Evolutionary conservation across 805 yeast species (phyloP), one percentile per base, ranked within the genome.

Genomic region (Cyberlindnera euphorbiae): DNA sequence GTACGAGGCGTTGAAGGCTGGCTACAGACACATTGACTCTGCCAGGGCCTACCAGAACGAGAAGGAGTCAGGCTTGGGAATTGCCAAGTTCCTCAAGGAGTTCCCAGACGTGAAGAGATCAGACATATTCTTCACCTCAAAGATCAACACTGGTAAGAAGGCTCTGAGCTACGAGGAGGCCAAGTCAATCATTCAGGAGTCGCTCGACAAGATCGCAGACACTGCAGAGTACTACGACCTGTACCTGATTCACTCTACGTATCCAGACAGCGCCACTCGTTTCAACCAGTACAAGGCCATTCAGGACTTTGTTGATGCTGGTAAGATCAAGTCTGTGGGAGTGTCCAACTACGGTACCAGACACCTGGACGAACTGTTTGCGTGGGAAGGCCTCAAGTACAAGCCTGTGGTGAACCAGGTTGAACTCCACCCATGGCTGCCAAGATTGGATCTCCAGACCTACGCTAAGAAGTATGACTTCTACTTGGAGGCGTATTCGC

Each of bases 401-500:
- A 67, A 69, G 43, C 88, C 95, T 0, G 86, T 78, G 2, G 79
- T 82, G 30, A 79, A 86, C 56, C 95, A 86, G 58, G 71, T 86
- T 50, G 52, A 50, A 29, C 29, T 47, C 33, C 54, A 50, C 17
- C 52, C 54, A 26, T 50, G 53, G 55, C 32, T 51, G 27, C 54
- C 53, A 35, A 42, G 55, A 39, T 46, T 39, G 32, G 55, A 51
- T 15, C 28, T 51, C 22, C 51, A 49, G 36, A 44, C 21, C 6
- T 38, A 38, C 26, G 53, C 42, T 22, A 43, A 47, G 45, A 49
- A 46, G 30, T 28, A 49, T 29, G 50, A 29, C 18, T 26, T 33
- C 36, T 26, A 34, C 16, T 39, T 51, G 22, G 54, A 49, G 32
- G 55, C 55, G 1, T 49, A 51, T 24, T 33, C 47, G 8, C 54